Evolutionary conservation across 2,329 filamentous ascomycete genomes (phyloP), one percentile per base, ranked within the genome.

Genomic region (Verticillium nubilum): DNA sequence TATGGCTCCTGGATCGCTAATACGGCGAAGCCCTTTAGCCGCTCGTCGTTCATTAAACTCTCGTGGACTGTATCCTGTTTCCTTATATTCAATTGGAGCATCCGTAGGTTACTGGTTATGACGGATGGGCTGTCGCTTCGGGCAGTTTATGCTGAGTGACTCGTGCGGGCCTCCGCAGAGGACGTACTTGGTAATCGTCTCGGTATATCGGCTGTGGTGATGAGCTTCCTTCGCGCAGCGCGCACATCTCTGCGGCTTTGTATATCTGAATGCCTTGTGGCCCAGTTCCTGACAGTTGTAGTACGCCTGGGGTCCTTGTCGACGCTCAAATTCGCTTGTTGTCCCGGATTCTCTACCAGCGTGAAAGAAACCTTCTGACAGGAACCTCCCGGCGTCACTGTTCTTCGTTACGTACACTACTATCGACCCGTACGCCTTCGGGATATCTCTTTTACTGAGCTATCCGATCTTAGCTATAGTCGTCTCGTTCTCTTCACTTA

Each of bases 261-360:
- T 65, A 56, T 62, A 72, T 42, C 69, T 56, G 58, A 64, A 67
- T 13, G 65, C 66, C 58, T 69, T 71, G 52, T 69, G 60, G 52
- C 64, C 60, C 35, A 70, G 64, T 58, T 69, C 57, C 62, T 71
- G 62, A 56, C 64, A 72, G 42, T 70, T 71, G 54, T 70, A 72
- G 57, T 61, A 72, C 65, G 12, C 54, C 26, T 15, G 52, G 52
- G 10, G 62, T 64, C 28, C 50, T 50, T 7, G n/a, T n/a, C n/a
- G n/a, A n/a, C n/a, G n/a, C n/a, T n/a, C n/a, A n/a, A n/a, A n/a
- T n/a, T n/a, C n/a, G n/a, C n/a, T n/a, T n/a, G n/a, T n/a, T n/a
- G n/a, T n/a, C n/a, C 62, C 66, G 23, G 65, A 68, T 53, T 66
- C 58, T 33, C 64, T 61, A 56, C 60, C 64, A 3, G 59, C 62